phyloP scores from a whole-genome alignment of 768 basidiomycete species.

The Phaeotremella skinneri region DNA sequence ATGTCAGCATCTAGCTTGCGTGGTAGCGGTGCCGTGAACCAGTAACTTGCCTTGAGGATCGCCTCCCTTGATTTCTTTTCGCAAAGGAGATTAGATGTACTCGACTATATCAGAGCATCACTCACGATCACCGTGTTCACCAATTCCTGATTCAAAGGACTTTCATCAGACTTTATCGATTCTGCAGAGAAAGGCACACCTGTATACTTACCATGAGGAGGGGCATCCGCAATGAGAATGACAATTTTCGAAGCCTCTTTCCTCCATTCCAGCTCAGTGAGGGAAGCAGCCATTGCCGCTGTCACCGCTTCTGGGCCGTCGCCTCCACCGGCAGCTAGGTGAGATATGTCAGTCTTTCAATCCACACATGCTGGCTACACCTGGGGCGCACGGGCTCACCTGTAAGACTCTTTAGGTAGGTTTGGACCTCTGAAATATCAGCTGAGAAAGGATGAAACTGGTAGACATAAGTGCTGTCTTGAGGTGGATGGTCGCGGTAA shows the following conservation, averaged over 20 bases:
- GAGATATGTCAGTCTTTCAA: slow-evolving; percentile 7
- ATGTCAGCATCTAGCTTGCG: neutral
- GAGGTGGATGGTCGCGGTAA: slow-evolving; percentile 94
- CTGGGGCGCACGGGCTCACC: slow-evolving; percentile 29
- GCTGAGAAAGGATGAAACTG: slow-evolving; percentile 94
- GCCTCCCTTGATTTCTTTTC: slow-evolving; percentile 81
- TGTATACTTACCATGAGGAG: slow-evolving; percentile 69
- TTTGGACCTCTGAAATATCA: slow-evolving; percentile 81
- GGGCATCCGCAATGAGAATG: slow-evolving; percentile 94
- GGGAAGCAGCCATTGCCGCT: slow-evolving; percentile 78
- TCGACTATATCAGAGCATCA: too few relatives aligned
- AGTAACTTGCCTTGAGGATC: slow-evolving; percentile 69
- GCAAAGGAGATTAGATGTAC: too few relatives aligned
- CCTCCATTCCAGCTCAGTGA: slow-evolving; percentile 84
- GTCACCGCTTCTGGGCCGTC: slow-evolving; percentile 98
- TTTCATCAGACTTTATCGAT: neutral
- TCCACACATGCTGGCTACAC: neutral
- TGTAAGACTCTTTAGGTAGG: slow-evolving; percentile 67
- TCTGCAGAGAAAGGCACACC: neutral
- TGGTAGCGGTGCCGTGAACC: neutral
- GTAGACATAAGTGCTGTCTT: slow-evolving; percentile 91
- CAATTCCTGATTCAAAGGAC: slow-evolving; percentile 57
- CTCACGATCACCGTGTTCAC: slow-evolving; percentile 91
- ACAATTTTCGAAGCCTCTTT: slow-evolving; percentile 87
- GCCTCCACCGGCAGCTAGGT: slow-evolving; percentile 49